Percentiles rank a stretch among this genome's conserved stretches.
Conservation (phyloP, 1,139 yeast species). For the Casaregolazyma suthepensis region DNA sequence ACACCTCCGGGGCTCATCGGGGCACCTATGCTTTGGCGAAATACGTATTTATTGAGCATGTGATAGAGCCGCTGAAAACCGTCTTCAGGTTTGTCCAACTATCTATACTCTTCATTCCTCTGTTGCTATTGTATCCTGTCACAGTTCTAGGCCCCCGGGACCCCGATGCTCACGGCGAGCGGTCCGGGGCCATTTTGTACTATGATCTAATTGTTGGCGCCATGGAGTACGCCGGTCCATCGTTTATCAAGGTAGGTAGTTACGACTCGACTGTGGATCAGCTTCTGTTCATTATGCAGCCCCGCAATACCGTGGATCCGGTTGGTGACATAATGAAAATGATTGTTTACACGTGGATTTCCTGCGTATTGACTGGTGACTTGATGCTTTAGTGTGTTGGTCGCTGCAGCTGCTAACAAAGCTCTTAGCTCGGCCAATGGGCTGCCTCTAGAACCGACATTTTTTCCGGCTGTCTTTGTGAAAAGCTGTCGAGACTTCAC, state of each 20-base stretch:
- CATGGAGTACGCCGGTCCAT: constrained; percentile 86
- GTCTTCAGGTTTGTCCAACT: constrained; percentile 64
- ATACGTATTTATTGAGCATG: constrained; percentile 21
- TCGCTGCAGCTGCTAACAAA: not conserved
- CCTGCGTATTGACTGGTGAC: not conserved
- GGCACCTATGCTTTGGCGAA: not conserved
- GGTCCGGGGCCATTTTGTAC: constrained; percentile 69
- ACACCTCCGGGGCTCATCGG: not conserved
- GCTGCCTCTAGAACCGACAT: constrained; percentile 98
- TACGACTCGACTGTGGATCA: not conserved
- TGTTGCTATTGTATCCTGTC: constrained; percentile 58
- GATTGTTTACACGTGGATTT: not conserved
- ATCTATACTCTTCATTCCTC: constrained; percentile 62
- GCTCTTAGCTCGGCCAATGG: constrained; percentile 77
- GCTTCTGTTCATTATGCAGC: not conserved
- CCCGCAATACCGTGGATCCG: not conserved
- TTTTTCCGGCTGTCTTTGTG: constrained; percentile 73
- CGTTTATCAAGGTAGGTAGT: constrained; percentile 60
- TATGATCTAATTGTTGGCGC: constrained; percentile 57
- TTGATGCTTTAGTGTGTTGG: not conserved
- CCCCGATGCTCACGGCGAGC: constrained; percentile 33
- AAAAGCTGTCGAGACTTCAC: constrained; percentile 69
- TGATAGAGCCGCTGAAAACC: constrained; percentile 63
- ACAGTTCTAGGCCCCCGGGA: constrained; percentile 52
- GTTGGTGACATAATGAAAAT: not conserved